phyloP scores from a whole-genome alignment of 768 basidiomycete genomes.

The Russula sp. region DNA sequence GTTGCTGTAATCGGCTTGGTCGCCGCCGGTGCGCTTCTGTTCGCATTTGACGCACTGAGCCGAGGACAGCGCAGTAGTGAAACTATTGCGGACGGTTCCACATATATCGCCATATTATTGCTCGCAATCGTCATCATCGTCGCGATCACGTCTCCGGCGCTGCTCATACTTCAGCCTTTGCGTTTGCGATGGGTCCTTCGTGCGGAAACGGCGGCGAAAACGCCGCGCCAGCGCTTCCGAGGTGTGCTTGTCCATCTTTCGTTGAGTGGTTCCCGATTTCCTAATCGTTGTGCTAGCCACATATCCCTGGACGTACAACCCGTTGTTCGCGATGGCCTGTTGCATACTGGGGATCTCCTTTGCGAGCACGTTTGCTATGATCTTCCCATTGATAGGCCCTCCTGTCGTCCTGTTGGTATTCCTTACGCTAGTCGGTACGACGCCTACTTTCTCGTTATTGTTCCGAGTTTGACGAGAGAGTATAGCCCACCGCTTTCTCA shows the following conservation, averaged over 20 bases:
- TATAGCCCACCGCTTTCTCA: slow-evolving; percentile 70
- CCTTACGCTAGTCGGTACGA: slow-evolving; percentile 58
- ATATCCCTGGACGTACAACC: slow-evolving; percentile 65
- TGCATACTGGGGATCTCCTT: slow-evolving; percentile 64
- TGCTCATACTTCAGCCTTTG: slow-evolving; percentile 65
- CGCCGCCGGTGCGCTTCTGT: slow-evolving; percentile 61
- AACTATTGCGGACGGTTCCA: slow-evolving; percentile 57
- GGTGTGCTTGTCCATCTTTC: slow-evolving; percentile 36
- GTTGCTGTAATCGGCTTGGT: slow-evolving; percentile 57
- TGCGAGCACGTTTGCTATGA: slow-evolving; percentile 62
- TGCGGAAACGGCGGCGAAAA: slow-evolving; percentile 53
- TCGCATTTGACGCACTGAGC: slow-evolving; percentile 53
- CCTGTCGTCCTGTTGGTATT: slow-evolving; percentile 59
- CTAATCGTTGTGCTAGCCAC: slow-evolving; percentile 39
- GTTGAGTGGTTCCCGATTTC: not conserved
- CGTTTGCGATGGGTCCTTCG: slow-evolving; percentile 51
- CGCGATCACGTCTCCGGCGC: slow-evolving; percentile 61
- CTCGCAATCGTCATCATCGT: slow-evolving; percentile 53
- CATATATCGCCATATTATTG: slow-evolving; percentile 61
- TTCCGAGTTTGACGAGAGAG: not conserved
- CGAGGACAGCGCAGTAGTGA: slow-evolving; percentile 29
- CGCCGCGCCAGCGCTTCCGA: slow-evolving; percentile 73
- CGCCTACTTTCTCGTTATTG: not conserved
- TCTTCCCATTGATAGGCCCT: slow-evolving; percentile 72
- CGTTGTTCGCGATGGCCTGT: slow-evolving; percentile 56